Conservation (phyloP, 176 grass and related monocot genomes). For the Ananas comosus region DNA sequence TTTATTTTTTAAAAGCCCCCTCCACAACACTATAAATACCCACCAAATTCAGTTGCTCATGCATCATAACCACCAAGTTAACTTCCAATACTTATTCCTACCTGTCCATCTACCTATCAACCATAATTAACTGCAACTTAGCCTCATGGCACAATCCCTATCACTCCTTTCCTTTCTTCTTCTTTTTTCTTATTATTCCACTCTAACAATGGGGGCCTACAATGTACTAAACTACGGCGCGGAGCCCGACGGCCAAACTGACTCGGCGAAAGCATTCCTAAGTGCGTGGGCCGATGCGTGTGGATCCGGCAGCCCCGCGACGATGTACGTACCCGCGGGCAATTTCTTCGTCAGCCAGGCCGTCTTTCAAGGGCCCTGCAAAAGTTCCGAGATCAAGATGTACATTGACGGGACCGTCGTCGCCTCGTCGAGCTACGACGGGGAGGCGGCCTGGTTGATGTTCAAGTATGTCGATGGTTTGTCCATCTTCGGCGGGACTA, state of each 20-base stretch:
- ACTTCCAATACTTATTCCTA: too few species aligned
- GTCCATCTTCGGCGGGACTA: slow-evolving; percentile 35
- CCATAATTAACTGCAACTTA: too few species aligned
- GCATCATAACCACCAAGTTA: too few species aligned
- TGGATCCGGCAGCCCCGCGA: slow-evolving; percentile 23
- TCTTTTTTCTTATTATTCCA: neutral
- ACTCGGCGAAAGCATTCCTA: slow-evolving; percentile 32
- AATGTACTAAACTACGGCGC: slow-evolving; percentile 48
- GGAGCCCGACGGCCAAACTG: slow-evolving; percentile 16
- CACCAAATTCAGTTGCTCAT: too few species aligned
- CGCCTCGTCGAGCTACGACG: slow-evolving; percentile 24
- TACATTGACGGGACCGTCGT: slow-evolving; percentile 39
- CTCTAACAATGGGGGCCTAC: slow-evolving; percentile 16
- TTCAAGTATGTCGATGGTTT: slow-evolving; percentile 59
- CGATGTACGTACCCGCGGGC: slow-evolving; percentile 37
- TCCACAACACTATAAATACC: too few species aligned
- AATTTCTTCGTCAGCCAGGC: slow-evolving; percentile 35
- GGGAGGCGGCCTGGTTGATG: slow-evolving; percentile 29
- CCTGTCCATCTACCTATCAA: too few species aligned
- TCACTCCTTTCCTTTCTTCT: neutral
- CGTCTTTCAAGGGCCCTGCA: slow-evolving; percentile 42
- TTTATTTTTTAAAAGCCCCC: too few species aligned
- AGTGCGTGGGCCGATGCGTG: slow-evolving; percentile 38
- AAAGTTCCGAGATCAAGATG: slow-evolving; percentile 23
- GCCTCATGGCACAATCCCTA: too few species aligned